Evolutionary conservation across 352 stramenopile species (phyloP), one percentile per base, ranked within the genome.

Genomic region (Phytopythium mirpurense): DNA sequence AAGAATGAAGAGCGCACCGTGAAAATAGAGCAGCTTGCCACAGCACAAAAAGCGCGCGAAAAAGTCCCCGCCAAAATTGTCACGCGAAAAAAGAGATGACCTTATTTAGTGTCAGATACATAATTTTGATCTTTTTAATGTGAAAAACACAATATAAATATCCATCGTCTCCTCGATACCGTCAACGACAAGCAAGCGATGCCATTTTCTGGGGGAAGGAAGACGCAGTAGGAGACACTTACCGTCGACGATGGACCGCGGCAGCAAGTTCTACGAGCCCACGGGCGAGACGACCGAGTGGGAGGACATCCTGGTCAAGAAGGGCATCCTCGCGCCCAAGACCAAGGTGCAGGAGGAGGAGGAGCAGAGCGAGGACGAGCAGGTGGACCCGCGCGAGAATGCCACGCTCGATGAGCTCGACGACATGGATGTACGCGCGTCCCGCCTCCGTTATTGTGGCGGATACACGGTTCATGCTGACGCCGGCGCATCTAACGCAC

Each of bases 291-390:
- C 85, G 54, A 95, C 85, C 29, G 83, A 95, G 68, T 95, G 85
- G 85, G 85, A 95, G 65, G 85, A 95, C 51, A 95, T 95, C 59
- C 63, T 95, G 52, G 67, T 95, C 45, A 95, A 93, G 68, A 91
- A 90, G 57, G 85, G 85, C 7, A 95, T 95, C 57, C 62, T 95
- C 27, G 85, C 85, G 23, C 85, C 85, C 41, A 95, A 93, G 80
- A 91, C 78, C 38, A 95, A 95, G 67, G 85, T 93, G 36, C 70
- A 67, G 35, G 77, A 91, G 11, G 83, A 95, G 54, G 74, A 83
- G 43, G 68, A 91, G 31, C 53, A 80, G 37, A 67, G 83, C 15
- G 78, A 93, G 31, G 78, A 88, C 24, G 71, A 93, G 59, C 64
- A 87, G 57, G 67, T 74, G 19, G 81, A 92, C 53, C 72, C 83